Evolutionary conservation across 2,329 filamentous ascomycete genomes (phyloP), one percentile per base, ranked within the genome.

Genomic region (Aspergillus brunneoviolaceus): DNA sequence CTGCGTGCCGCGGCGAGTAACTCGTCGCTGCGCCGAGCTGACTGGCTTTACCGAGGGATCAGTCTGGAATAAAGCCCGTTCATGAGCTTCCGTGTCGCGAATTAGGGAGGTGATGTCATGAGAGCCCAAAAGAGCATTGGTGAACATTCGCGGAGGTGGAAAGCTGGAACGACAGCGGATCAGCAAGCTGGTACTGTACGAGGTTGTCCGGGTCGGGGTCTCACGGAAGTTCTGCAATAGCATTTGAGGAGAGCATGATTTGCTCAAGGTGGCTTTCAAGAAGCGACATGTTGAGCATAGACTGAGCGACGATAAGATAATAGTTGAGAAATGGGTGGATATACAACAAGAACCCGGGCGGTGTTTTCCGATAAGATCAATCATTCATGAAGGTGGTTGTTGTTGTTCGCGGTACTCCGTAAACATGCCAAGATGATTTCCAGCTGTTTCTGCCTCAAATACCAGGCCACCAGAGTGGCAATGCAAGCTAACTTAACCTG

Each of bases 71-170:
- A 99, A 86, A 6, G 94, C 94, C 70, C 93, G 89, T 76, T 99
- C 95, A 78, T 98, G 94, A 23, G 89, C 80, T 77, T 99, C 95
- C 3, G 94, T 97, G 75, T 99, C 95, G 62, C 95, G 90, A 70
- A 99, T 97, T 51, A 99, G 81, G 12, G 91, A 86, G 4, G 95
- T 98, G 68, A 99, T 98, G 76, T 99, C 95, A 76, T 93, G 89
- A 66, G 88, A 88, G 59, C 89, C 88, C 52, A 98, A 87, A 45
- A 99, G 84, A 35, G 95, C 92, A 75, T 96, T 97, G 67, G 93
- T 95, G 79, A 98, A 99, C 71, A 95, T 92, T 70, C 91, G 96
- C n/a, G 94, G 91, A 2, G 86, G 86, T 47, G 91, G 91, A 69
- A 98, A 98, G 35, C 92, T 96, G 53, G 10, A 31, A 39, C 29